phyloP scores from a whole-genome alignment of 2,329 filamentous ascomycete genomes.

The Monosporascus sp. region DNA sequence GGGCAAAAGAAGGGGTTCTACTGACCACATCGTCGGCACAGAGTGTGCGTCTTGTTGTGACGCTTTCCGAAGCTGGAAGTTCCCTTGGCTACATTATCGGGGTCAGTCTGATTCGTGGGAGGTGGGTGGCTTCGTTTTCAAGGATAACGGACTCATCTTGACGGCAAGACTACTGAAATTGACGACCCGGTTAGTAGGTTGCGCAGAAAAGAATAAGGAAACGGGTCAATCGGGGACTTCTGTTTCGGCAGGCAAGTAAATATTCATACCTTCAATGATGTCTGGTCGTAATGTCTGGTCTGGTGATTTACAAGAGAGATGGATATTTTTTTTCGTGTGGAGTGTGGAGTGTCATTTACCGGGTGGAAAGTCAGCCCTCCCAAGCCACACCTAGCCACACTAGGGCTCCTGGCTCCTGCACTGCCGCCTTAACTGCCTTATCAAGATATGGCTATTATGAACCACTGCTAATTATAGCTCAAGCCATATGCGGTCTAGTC shows the following conservation, averaged over 20 bases:
- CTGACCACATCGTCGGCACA: constrained; percentile 98
- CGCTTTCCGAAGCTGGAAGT: constrained; percentile 43
- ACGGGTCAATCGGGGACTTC: no score
- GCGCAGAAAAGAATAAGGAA: no score
- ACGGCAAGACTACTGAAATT: constrained; percentile 18
- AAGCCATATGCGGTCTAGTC: no score
- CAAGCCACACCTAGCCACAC: no score
- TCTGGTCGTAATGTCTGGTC: no score
- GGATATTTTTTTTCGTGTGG: neutral
- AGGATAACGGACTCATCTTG: constrained; percentile 28
- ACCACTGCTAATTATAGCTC: no score
- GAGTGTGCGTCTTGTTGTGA: constrained; percentile 97
- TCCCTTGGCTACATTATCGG: constrained; percentile 27
- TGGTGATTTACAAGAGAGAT: neutral
- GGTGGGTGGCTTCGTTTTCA: constrained; percentile 4
- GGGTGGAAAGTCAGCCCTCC: no score
- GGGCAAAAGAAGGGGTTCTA: constrained; percentile 26
- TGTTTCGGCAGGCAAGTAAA: no score
- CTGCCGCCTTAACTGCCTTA: no score
- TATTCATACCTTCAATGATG: no score
- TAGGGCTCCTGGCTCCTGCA: no score
- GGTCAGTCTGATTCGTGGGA: constrained; percentile 18
- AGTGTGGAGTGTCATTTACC: neutral
- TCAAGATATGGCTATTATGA: no score
- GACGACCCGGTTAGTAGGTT: neutral